phyloP scores from a whole-genome alignment of 495 filamentous ascomycete genomes.

The Xylaria scruposa region DNA sequence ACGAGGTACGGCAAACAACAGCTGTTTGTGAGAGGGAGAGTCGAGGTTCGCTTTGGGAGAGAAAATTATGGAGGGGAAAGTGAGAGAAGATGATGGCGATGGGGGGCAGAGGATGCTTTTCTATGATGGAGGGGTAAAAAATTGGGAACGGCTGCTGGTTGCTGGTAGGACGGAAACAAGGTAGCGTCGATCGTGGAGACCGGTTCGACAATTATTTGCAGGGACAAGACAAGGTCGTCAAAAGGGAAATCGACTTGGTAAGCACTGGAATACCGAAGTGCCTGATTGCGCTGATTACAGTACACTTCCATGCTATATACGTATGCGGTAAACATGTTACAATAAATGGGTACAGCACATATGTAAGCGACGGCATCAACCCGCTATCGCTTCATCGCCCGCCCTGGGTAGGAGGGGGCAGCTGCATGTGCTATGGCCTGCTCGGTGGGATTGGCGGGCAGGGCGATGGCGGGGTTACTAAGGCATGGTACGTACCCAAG shows the following conservation, averaged over 20 bases:
- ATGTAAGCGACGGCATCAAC: constrained; percentile 14
- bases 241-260: constrained; percentile 24
- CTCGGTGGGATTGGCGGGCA: background rate
- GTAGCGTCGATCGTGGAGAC: constrained; percentile 27
- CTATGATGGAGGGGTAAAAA: constrained; percentile 35
- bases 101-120: constrained; percentile 39
- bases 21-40: background rate
- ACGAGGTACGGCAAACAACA: constrained; percentile 27
- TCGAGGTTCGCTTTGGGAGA: constrained; percentile 25
- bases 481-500: background rate
- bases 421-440: constrained; percentile 6
- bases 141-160: constrained; percentile 30
- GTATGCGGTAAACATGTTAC: constrained; percentile 10
- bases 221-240: constrained; percentile 22
- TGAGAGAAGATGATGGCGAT: constrained; percentile 30
- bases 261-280: constrained; percentile 14
- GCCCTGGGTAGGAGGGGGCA: background rate
- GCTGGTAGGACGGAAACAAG: constrained; percentile 27
- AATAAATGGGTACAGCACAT: constrained; percentile 3
- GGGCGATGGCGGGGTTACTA: constrained; percentile 23
- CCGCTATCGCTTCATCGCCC: constrained; percentile 14
- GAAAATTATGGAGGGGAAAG: constrained; percentile 31
- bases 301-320: no score
- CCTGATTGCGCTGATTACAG: constrained; percentile 20
- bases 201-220: constrained; percentile 18